phyloP scores from a whole-genome alignment of 768 basidiomycete species.

The Guyanaporus albipodus region DNA sequence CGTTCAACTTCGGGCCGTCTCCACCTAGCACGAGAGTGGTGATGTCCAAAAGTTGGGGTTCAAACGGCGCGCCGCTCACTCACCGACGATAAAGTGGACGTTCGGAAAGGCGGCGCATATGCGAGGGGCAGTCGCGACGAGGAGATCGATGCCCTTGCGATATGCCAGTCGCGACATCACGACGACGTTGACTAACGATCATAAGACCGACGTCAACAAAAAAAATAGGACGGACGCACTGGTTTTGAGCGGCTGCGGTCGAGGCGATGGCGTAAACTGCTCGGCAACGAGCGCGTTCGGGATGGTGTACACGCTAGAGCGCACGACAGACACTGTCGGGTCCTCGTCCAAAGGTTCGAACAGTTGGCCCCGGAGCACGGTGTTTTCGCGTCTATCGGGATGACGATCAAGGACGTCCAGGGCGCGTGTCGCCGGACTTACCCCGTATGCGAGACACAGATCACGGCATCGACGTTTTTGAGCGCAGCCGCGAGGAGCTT shows the following conservation, averaged over 20 bases:
- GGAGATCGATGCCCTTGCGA: slow-evolving; percentile 93
- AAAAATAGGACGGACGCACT: slow-evolving; percentile 44
- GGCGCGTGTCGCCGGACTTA: slow-evolving; percentile 32
- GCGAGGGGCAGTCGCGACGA: slow-evolving; percentile 87
- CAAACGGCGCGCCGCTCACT: not conserved
- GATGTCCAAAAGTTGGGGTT: not conserved
- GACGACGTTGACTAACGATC: slow-evolving; percentile 83
- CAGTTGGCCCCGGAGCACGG: slow-evolving; percentile 80
- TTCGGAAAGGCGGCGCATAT: slow-evolving; percentile 84
- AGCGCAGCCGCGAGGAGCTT: slow-evolving; percentile 86
- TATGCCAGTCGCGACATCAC: slow-evolving; percentile 89
- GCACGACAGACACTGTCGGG: slow-evolving; percentile 42
- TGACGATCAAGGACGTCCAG: not conserved
- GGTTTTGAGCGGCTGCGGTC: slow-evolving; percentile 42
- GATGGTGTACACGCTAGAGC: slow-evolving; percentile 79
- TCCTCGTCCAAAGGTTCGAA: slow-evolving; percentile 49
- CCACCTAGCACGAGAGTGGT: slow-evolving; percentile 54
- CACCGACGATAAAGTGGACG: slow-evolving; percentile 86
- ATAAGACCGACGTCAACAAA: no score
- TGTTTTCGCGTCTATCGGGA: slow-evolving; percentile 84
- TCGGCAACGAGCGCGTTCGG: slow-evolving; percentile 89
- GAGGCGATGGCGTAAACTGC: slow-evolving; percentile 68
- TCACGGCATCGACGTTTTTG: slow-evolving; percentile 88
- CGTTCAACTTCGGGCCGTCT: slow-evolving; percentile 92
- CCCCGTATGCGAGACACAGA: slow-evolving; percentile 98